Percentiles rank a stretch among this genome's conserved stretches.
These are phyloP conservation scores for Penicillium fuscoglaucum DNA, from an alignment of 2,329 filamentous ascomycete genomes.

Conservation along the genomic window DNA sequence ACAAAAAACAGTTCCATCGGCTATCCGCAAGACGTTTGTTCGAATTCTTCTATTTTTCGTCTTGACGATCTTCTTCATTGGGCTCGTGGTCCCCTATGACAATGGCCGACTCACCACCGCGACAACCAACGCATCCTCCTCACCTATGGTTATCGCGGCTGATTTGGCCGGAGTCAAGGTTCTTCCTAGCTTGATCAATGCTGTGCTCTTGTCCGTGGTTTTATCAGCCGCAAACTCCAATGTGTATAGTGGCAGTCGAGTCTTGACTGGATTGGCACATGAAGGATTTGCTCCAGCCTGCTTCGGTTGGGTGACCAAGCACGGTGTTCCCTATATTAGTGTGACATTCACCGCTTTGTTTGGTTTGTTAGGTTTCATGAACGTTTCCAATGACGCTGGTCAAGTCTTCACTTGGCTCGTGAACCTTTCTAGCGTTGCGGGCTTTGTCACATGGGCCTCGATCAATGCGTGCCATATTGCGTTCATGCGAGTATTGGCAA, in stretches of 20 bases:
- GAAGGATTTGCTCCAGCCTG: constrained; percentile 46
- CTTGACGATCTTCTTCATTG: constrained; percentile 60
- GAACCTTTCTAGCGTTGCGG: constrained; percentile 38
- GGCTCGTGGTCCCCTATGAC: constrained; percentile 68
- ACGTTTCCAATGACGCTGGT: constrained; percentile 61
- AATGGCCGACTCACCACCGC: constrained; percentile 48
- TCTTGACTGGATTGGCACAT: constrained; percentile 64
- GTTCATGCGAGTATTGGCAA: constrained; percentile 60
- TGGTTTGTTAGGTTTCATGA: constrained; percentile 68
- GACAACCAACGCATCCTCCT: constrained; percentile 31
- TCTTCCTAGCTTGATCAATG: constrained; percentile 43
- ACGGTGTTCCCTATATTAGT: constrained; percentile 46
- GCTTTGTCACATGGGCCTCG: constrained; percentile 38
- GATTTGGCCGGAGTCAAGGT: constrained; percentile 39
- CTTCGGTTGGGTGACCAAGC: constrained; percentile 41
- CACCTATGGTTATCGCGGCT: constrained; percentile 45
- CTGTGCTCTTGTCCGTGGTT: constrained; percentile 42
- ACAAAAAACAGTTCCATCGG: constrained; percentile 67
- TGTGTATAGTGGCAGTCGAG: constrained; percentile 57
- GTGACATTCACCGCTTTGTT: constrained; percentile 51
- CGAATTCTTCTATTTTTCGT: constrained; percentile 63
- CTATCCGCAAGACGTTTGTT: constrained; percentile 73
- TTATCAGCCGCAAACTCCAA: constrained; percentile 45
- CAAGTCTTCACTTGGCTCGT: constrained; percentile 53
- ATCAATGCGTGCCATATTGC: constrained; percentile 59